A percentile compares a stretch with the other conserved stretches of the same genome.
Conservation (phyloP, 83 land plant species). For the Diphasiastrum complanatum region DNA sequence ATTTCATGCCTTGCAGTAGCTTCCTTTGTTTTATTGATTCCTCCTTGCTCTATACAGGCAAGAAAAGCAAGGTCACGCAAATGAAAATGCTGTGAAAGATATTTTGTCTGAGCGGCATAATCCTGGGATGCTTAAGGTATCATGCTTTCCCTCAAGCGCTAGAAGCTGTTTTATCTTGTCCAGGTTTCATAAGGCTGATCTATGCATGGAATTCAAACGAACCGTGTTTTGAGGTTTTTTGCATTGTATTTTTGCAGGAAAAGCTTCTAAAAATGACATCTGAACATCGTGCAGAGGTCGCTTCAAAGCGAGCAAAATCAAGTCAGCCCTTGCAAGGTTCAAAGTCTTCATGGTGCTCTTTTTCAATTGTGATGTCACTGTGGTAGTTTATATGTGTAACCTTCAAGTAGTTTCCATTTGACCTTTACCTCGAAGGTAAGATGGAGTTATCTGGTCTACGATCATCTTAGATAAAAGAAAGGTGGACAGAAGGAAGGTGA, state of each 20-base stretch:
- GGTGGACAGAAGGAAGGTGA: no score
- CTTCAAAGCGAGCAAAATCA: constrained; percentile 57
- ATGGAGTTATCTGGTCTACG: no score
- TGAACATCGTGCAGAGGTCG: constrained; percentile 71
- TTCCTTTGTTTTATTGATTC: not conserved
- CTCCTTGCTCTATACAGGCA: constrained; percentile 27
- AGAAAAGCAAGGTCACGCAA: constrained; percentile 23
- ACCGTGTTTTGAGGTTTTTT: not conserved
- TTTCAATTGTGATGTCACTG: no score
- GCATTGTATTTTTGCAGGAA: constrained; percentile 40
- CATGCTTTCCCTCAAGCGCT: no score
- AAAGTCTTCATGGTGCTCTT: no score
- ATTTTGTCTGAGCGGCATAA: constrained; percentile 60
- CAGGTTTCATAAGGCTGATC: constrained; percentile 11
- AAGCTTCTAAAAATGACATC: constrained; percentile 67
- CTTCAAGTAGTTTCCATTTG: no score
- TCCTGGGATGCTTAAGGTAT: constrained; percentile 67
- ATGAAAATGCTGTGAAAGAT: constrained; percentile 36
- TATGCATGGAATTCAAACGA: not conserved
- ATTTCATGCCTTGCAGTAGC: constrained; percentile 1
- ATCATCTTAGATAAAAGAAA: no score
- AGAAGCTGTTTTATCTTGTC: constrained; percentile 7
- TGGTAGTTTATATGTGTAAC: no score
- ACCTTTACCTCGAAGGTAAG: no score
- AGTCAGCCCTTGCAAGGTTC: constrained; percentile 43